Conservation (phyloP, 1,284 basidiomycete species). For the Moesziomyces sp. region DNA sequence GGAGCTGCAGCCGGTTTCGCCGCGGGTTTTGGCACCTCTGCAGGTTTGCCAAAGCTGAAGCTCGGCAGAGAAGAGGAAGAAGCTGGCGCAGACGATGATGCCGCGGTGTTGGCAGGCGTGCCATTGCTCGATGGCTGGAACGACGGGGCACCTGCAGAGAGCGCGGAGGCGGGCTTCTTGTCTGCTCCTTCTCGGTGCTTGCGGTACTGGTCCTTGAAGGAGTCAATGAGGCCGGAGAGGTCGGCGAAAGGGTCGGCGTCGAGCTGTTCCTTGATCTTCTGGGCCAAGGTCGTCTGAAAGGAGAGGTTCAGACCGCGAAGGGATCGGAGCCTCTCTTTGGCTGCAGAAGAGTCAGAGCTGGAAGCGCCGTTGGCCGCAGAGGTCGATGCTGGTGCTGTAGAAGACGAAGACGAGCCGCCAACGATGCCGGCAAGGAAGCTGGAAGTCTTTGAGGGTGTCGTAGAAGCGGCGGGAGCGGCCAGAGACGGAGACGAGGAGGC, state of each 20-base stretch:
- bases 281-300: constrained; percentile 19
- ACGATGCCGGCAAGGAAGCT: constrained; percentile 13
- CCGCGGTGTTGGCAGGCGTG: constrained; percentile 3
- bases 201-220: constrained; percentile 34
- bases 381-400: constrained; percentile 3
- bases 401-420: constrained; percentile 11
- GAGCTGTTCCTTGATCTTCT: constrained; percentile 39
- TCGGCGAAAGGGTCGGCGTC: constrained; percentile 39
- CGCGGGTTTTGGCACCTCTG: constrained; percentile 3
- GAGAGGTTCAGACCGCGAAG: constrained; percentile 42
- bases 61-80: constrained; percentile 13
- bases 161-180: constrained; percentile 2
- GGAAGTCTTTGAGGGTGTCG: constrained; percentile 22
- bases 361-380: constrained; percentile 7
- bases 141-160: constrained; percentile 3
- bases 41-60: constrained; percentile 38
- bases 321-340: constrained; percentile 27
- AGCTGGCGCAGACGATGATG: constrained; percentile 2
- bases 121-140: constrained; percentile 29
- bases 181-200: constrained; percentile 27
- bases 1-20: neutral
- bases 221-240: constrained; percentile 23
- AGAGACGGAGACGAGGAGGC: constrained; percentile 5
- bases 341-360: constrained; percentile 1
- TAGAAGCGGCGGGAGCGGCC: constrained; percentile 10